Conservation (phyloP, 2,329 filamentous ascomycete genomes). For the Hypoxylon sp. region DNA sequence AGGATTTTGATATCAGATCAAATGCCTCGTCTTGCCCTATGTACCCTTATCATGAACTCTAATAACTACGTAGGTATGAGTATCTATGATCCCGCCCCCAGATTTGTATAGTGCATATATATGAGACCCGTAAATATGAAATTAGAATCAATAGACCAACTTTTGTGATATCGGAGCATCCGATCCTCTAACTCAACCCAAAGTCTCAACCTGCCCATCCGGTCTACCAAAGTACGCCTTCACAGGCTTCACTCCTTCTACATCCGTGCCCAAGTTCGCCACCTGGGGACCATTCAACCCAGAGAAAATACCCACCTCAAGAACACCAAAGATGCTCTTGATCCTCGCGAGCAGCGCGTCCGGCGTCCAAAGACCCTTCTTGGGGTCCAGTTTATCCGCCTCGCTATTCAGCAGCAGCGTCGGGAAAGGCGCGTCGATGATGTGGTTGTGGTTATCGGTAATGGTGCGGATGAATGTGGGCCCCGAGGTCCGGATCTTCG, state of each 20-base stretch:
- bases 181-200: slow-evolving; percentile 36
- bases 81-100: not conserved
- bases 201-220: slow-evolving; percentile 74
- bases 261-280: slow-evolving; percentile 67
- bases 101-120: not conserved
- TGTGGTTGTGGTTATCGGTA: slow-evolving; percentile 88
- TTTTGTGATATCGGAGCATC: slow-evolving; percentile 6
- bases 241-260: slow-evolving; percentile 92
- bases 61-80: not conserved
- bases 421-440: slow-evolving; percentile 92
- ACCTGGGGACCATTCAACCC: slow-evolving; percentile 83
- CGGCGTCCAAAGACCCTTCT: slow-evolving; percentile 84
- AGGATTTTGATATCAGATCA: not conserved
- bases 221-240: slow-evolving; percentile 96
- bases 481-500: slow-evolving; percentile 79
- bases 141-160: not conserved
- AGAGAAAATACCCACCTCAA: slow-evolving; percentile 93
- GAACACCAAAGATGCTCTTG: slow-evolving; percentile 85
- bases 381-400: slow-evolving; percentile 65
- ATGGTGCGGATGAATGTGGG: slow-evolving; percentile 86
- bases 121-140: not conserved
- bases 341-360: slow-evolving; percentile 79
- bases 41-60: slow-evolving; percentile 2
- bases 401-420: slow-evolving; percentile 72
- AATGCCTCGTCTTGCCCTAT: not conserved